Percentiles rank a stretch among this genome's conserved stretches.
These are phyloP conservation scores for Colletotrichum trifolii DNA, from an alignment of 2,329 filamentous ascomycete genomes.

Conservation along the genomic window DNA sequence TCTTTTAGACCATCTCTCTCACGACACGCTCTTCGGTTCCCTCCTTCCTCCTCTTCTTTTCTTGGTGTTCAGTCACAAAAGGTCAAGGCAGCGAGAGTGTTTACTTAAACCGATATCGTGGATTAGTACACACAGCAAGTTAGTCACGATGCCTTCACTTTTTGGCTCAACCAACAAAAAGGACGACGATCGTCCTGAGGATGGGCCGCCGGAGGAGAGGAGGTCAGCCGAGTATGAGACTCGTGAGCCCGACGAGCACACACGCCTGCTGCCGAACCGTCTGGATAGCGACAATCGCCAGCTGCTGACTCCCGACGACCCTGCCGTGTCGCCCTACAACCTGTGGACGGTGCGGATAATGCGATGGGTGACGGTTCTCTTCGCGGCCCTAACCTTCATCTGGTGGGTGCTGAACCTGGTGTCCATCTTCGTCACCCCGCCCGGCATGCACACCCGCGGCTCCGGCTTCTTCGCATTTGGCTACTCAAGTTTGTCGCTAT, in stretches of 20 bases:
- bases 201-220: constrained; percentile 38
- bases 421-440: constrained; percentile 89
- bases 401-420: constrained; percentile 96
- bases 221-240: constrained; percentile 13
- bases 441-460: constrained; percentile 84
- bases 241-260: constrained; percentile 61
- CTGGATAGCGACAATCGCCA: constrained; percentile 58
- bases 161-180: constrained; percentile 35
- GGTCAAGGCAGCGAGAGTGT: background rate
- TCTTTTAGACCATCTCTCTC: too few species aligned
- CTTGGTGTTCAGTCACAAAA: background rate
- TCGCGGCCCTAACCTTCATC: constrained; percentile 80
- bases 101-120: background rate
- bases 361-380: constrained; percentile 80
- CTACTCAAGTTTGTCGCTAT: constrained; percentile 81
- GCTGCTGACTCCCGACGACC: constrained; percentile 53
- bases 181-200: constrained; percentile 42
- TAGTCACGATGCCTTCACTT: constrained; percentile 24
- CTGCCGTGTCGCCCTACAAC: constrained; percentile 87
- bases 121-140: too few species aligned
- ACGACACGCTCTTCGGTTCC: background rate
- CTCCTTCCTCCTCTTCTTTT: background rate
- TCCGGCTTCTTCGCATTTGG: constrained; percentile 93
- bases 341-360: constrained; percentile 89
- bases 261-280: constrained; percentile 76